These are phyloP conservation scores for Tolypocladium sp. DNA, from an alignment of 2,329 filamentous ascomycete genomes.

Conservation along the genomic window DNA sequence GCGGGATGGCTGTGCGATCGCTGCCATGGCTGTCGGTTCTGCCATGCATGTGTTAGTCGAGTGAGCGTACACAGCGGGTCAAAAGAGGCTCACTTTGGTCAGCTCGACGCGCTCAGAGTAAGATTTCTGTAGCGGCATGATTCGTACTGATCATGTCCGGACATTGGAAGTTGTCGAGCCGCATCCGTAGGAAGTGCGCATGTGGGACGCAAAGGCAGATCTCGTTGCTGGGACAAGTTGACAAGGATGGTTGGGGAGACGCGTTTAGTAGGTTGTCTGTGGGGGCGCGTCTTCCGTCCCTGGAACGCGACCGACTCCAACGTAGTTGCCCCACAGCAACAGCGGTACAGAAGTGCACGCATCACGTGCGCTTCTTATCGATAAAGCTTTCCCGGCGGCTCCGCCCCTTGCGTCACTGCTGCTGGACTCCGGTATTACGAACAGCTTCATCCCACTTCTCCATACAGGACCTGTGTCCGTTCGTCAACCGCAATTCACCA, in stretches of 20 bases:
- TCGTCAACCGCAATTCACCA: not conserved
- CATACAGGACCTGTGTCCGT: not conserved
- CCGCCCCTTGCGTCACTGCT: not conserved
- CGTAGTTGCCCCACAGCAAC: not conserved
- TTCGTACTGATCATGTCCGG: slow-evolving; percentile 7
- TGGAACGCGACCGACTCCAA: not conserved
- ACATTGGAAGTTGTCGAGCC: slow-evolving; percentile 8
- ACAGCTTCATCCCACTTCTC: not conserved
- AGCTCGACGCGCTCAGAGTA: slow-evolving; percentile 25
- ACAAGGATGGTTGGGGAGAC: not conserved
- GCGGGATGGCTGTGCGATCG: slow-evolving; percentile 43
- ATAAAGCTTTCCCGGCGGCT: not conserved
- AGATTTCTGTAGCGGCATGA: slow-evolving; percentile 32
- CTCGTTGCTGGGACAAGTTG: not conserved
- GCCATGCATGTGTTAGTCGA: slow-evolving; percentile 4
- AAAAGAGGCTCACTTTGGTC: slow-evolving; percentile 18
- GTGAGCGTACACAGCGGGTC: slow-evolving; percentile 5
- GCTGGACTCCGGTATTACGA: not conserved
- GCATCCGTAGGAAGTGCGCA: slow-evolving; percentile 1
- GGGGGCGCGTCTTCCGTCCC: not conserved
- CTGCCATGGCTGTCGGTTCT: slow-evolving; percentile 40
- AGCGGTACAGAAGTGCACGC: not conserved
- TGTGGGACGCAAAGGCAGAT: not conserved
- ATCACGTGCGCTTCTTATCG: not conserved
- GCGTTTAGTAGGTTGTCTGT: not conserved